Evolutionary conservation across 768 basidiomycete genomes (phyloP).

Genomic region (Cyclocybe aegerita): DNA sequence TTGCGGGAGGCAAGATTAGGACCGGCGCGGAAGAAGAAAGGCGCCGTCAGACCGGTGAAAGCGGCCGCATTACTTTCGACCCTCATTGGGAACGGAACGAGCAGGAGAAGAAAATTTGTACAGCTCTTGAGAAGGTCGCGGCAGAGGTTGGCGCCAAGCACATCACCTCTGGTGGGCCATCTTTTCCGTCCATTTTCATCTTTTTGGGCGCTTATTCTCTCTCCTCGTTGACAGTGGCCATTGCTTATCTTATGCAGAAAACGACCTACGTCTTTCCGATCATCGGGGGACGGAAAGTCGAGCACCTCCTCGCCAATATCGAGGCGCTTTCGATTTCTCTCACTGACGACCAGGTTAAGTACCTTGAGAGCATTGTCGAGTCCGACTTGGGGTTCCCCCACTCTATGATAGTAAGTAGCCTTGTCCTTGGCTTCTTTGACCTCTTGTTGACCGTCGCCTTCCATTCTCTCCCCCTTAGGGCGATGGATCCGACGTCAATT

Average conservation of each 20-base stretch:
- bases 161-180: slow-evolving; percentile 41
- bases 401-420: no score
- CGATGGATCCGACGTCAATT: no score
- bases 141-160: slow-evolving; percentile 45
- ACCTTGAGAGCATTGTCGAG: slow-evolving; percentile 38
- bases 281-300: slow-evolving; percentile 48
- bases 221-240: slow-evolving; percentile 32
- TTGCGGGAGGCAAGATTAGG: slow-evolving; percentile 45
- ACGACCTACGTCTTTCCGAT: slow-evolving; percentile 51
- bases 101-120: slow-evolving; percentile 38
- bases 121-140: slow-evolving; percentile 50
- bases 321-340: slow-evolving; percentile 45
- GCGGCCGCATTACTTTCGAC: slow-evolving; percentile 31
- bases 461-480: no score
- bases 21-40: slow-evolving; percentile 44
- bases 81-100: slow-evolving; percentile 47
- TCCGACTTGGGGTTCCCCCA: slow-evolving; percentile 48
- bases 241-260: slow-evolving; percentile 54
- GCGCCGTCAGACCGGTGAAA: slow-evolving; percentile 30
- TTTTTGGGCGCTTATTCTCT: neutral
- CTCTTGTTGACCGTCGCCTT: no score
- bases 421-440: no score
- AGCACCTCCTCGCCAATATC: slow-evolving; percentile 47
- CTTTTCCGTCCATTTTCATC: neutral
- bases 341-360: slow-evolving; percentile 38